Percentiles rank a stretch among this genome's conserved stretches.
Conservation (phyloP, 495 filamentous ascomycete genomes). For the Baudoinia panamericana region DNA sequence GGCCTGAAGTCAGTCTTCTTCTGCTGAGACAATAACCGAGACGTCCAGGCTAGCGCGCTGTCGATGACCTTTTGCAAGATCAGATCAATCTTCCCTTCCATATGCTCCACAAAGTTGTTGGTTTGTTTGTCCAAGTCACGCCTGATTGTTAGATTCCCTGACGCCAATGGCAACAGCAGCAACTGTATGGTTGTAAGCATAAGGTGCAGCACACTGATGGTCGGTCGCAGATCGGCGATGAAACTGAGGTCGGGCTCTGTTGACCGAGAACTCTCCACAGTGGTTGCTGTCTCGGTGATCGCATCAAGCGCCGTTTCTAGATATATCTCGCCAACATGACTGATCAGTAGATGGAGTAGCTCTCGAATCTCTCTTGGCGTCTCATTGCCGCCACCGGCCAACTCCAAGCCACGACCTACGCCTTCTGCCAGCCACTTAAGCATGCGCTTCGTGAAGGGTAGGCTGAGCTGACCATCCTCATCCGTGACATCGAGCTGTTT, state of each 20-base stretch:
- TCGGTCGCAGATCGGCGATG: slow-evolving; percentile 60
- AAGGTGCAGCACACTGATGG: slow-evolving; percentile 80
- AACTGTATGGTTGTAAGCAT: slow-evolving; percentile 84
- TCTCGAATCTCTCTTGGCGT: slow-evolving; percentile 90
- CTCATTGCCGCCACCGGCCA: slow-evolving; percentile 62
- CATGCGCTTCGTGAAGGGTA: slow-evolving; percentile 88
- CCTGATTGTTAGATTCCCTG: slow-evolving; percentile 75
- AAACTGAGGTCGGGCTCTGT: slow-evolving; percentile 81
- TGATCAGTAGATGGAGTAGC: slow-evolving; percentile 69
- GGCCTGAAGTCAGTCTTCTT: slow-evolving; percentile 90
- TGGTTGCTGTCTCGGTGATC: slow-evolving; percentile 54
- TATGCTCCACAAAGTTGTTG: slow-evolving; percentile 53
- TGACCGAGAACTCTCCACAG: slow-evolving; percentile 61
- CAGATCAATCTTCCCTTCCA: slow-evolving; percentile 78
- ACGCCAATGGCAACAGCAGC: slow-evolving; percentile 77
- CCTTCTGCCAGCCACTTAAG: slow-evolving; percentile 95
- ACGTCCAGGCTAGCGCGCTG: slow-evolving; percentile 64
- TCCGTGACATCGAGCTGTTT: slow-evolving; percentile 71
- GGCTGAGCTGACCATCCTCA: slow-evolving; percentile 68
- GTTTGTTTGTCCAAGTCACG: slow-evolving; percentile 82
- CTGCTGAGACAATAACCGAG: slow-evolving; percentile 61
- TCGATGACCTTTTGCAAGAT: slow-evolving; percentile 81
- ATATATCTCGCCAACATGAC: slow-evolving; percentile 86
- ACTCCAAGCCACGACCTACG: slow-evolving; percentile 81
- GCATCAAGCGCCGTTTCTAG: slow-evolving; percentile 89